These are phyloP conservation scores for Dendrobium catenatum DNA, from an alignment of 106 monocot genomes.

Conservation along the genomic window DNA sequence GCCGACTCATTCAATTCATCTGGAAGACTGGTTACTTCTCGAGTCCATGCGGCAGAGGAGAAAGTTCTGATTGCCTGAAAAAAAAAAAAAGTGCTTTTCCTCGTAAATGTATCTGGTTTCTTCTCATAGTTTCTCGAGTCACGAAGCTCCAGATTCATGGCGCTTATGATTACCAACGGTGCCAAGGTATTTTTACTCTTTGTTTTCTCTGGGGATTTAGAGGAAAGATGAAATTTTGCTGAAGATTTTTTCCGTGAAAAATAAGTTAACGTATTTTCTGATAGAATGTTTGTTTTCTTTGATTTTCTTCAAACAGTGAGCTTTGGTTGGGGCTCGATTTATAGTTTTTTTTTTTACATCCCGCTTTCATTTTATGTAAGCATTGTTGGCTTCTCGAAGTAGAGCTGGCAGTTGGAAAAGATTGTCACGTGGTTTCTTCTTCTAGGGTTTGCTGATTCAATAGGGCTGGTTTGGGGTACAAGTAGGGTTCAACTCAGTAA, in stretches of 20 bases:
- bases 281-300: neutral
- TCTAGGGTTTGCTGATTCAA: slow-evolving; percentile 1
- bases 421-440: neutral
- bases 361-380: neutral
- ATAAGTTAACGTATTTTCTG: neutral
- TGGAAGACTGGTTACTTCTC: neutral
- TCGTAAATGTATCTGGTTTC: too few species aligned
- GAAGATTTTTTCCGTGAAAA: neutral
- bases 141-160: neutral
- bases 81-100: neutral
- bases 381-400: neutral
- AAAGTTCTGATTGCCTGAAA: neutral
- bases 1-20: neutral
- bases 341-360: neutral
- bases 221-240: neutral
- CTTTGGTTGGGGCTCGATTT: neutral
- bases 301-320: neutral
- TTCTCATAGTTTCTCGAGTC: neutral
- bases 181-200: neutral
- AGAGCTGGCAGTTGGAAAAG: neutral
- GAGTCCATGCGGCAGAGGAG: neutral
- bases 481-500: neutral
- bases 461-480: too few species aligned
- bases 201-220: neutral
- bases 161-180: neutral